Base-by-base conservation (phyloP, 2,329 filamentous ascomycete genomes). In the Hirsutella thompsonii region DNA sequence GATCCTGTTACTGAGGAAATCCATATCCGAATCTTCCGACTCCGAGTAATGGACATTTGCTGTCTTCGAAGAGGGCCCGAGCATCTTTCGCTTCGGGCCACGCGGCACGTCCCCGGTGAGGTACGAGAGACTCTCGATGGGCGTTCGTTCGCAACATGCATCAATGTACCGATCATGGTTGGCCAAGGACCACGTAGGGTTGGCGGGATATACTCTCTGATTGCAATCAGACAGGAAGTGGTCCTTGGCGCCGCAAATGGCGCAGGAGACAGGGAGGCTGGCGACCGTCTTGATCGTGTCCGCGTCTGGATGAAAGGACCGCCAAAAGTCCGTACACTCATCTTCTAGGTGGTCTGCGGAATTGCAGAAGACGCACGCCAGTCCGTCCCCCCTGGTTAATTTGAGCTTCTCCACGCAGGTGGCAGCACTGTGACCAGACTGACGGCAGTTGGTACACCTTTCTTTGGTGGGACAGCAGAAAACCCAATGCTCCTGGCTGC, bases 281-380 rank as follows among this genome's bases (percentile, higher is more conserved):
- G 58, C 59, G 32, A 79, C 73, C 44, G 66, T 74, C 43, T 61
- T 63, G 38, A 67, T 58, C 13, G 57, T 56, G 14, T 58, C 52
- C 9, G 58, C 49, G 13, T 60, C 55, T 2, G 64, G 65, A 11
- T 60, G 55, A 52, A 71, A 80, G 16, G 67, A 75, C 43, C 70
- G 66, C 78, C 78, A 85, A 20, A 80, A 60, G 37, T 68, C 62
- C 40, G 72, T 68, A 54, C 82, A 86, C 2, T 69, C 59, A 11
- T 63, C 54, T 52, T 85, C 81, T 8, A 68, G 49, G 49, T 87
- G 82, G 8, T 69, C 63, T 3, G 52, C 47, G 6, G 68, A 68
- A 32, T 61, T 61, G 56, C 82, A 87, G 28, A 77, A 62, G 10
- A 74, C 72, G 54, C 82, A 87, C 3, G 69, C 67, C 37, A 70